phyloP scores from a whole-genome alignment of 768 basidiomycete genomes.

The Sporobolomyces pararoseus region DNA sequence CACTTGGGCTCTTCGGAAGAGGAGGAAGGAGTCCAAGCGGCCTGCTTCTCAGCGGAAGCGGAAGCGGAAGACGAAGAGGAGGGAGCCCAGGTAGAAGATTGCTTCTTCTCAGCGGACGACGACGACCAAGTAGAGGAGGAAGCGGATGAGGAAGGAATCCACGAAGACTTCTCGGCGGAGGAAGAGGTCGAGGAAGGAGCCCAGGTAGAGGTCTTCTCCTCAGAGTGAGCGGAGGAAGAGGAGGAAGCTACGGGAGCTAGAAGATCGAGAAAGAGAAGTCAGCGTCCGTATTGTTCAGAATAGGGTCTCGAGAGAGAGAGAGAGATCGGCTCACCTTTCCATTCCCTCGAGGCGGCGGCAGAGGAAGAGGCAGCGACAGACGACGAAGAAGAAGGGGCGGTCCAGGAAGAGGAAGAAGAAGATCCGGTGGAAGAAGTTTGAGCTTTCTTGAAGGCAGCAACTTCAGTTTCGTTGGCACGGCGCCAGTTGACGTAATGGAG shows the following conservation, averaged over 20 bases:
- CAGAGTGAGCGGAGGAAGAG: not conserved
- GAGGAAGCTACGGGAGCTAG: not conserved
- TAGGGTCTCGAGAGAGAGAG: not conserved
- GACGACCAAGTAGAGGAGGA: not conserved
- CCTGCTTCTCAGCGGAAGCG: not conserved
- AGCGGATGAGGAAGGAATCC: not conserved
- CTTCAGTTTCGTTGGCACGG: slow-evolving; percentile 40
- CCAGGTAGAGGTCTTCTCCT: not conserved
- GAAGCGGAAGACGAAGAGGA: not conserved
- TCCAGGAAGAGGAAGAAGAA: slow-evolving; percentile 10
- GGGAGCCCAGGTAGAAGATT: not conserved
- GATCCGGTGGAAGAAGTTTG: not conserved
- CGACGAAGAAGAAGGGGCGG: not conserved
- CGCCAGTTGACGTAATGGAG: slow-evolving; percentile 34
- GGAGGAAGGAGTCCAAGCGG: not conserved
- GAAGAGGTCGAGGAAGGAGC: not conserved
- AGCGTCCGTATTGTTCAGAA: not conserved
- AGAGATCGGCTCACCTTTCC: not conserved
- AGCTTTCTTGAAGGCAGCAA: slow-evolving; percentile 51
- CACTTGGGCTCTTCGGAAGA: not conserved
- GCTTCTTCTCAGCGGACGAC: not conserved
- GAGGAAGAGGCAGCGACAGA: slow-evolving; percentile 9
- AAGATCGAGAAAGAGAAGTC: not conserved
- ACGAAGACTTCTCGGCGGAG: not conserved
- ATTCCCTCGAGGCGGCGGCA: slow-evolving; percentile 11